phyloP scores from a whole-genome alignment of 148 eudicot genomes.

The Cornus suecica region DNA sequence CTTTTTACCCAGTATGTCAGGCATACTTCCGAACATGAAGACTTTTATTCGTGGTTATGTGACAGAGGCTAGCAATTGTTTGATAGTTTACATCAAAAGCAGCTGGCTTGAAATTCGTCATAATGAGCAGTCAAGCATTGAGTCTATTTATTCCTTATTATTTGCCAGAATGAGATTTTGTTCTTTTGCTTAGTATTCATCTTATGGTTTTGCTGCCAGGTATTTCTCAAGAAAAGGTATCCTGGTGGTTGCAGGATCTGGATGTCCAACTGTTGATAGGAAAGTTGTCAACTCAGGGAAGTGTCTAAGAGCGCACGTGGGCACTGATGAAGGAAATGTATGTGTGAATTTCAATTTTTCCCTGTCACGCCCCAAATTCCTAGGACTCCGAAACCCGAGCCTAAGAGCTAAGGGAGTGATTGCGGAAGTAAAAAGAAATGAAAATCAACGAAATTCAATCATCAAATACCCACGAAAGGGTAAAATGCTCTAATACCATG shows the following conservation, averaged over 20 bases:
- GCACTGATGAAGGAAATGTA: conserved; percentile 61
- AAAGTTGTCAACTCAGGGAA: conserved; percentile 69
- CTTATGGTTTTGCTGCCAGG: conserved; percentile 21
- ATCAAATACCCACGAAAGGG: too few relatives aligned
- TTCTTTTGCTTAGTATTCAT: neutral
- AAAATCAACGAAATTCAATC: too few relatives aligned
- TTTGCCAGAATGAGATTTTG: neutral
- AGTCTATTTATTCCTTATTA: neutral
- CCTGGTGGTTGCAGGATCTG: conserved; percentile 42
- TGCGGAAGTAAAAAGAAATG: too few relatives aligned
- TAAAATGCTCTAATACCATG: too few relatives aligned
- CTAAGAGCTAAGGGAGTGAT: too few relatives aligned
- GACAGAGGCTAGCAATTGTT: neutral
- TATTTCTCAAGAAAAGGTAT: conserved; percentile 49
- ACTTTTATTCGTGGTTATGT: neutral
- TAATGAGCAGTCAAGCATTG: neutral
- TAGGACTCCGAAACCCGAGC: too few relatives aligned
- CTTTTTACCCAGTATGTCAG: neutral
- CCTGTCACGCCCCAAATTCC: too few relatives aligned
- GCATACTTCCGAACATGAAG: neutral
- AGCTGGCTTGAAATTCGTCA: neutral
- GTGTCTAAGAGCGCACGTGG: conserved; percentile 52
- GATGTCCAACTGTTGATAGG: conserved; percentile 61
- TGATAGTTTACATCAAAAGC: neutral
- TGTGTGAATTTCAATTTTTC: conserved; percentile 17